These are phyloP conservation scores for Erodium moschatum DNA, from an alignment of 441 rosid species.

Conservation along the genomic window DNA sequence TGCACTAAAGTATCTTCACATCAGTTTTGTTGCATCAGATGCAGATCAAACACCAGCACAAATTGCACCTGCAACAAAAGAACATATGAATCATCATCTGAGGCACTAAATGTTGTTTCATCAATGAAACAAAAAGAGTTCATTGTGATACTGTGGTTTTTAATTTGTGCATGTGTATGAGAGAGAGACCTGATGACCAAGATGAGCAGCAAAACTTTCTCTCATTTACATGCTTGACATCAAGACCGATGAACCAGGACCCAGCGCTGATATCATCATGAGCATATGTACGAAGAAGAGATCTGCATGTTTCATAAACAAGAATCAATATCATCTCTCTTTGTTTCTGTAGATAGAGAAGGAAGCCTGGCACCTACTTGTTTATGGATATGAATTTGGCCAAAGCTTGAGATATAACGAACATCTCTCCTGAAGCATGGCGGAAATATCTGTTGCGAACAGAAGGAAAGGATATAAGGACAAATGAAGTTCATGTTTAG, in stretches of 20 bases:
- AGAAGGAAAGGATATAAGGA: not conserved
- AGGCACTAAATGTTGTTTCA: not conserved
- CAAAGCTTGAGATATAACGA: constrained; percentile 62
- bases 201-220: constrained; percentile 87
- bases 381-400: constrained; percentile 80
- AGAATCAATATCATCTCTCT: not conserved
- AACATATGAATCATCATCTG: not conserved
- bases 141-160: not conserved
- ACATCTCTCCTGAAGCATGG: constrained; percentile 92
- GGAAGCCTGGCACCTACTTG: constrained; percentile 30
- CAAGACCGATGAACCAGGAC: constrained; percentile 90
- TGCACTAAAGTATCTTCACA: not conserved
- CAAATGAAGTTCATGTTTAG: not conserved
- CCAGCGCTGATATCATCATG: constrained; percentile 88
- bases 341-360: not conserved
- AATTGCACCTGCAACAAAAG: constrained; percentile 58
- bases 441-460: constrained; percentile 58
- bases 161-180: constrained; percentile 4
- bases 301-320: constrained; percentile 30
- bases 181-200: constrained; percentile 73
- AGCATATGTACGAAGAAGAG: constrained; percentile 64
- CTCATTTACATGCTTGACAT: constrained; percentile 70
- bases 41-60: constrained; percentile 60
- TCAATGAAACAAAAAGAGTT: not conserved
- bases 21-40: not conserved